Percentiles rank a stretch among this genome's conserved stretches.
Evolutionary conservation across 305 asterid genomes (phyloP).

Genomic region (Galium porrigens): DNA sequence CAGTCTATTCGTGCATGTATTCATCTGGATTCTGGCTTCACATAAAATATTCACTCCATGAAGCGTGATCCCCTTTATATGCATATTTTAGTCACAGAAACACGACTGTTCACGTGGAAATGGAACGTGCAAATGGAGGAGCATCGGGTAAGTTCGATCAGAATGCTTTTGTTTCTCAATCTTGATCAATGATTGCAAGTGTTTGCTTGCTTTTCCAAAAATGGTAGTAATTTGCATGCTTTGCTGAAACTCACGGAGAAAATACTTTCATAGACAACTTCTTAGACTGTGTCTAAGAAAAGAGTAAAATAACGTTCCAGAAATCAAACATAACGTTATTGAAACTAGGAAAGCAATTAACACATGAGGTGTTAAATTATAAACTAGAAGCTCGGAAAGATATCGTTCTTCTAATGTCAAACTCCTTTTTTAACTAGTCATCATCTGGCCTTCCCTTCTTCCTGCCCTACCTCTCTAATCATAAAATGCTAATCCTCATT

Average conservation of each 20-base stretch:
- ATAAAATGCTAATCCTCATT: conserved; percentile 14
- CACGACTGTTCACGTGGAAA: not conserved
- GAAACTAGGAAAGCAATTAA: not conserved
- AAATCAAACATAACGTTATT: not conserved
- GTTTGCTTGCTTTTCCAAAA: not conserved
- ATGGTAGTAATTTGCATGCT: not conserved
- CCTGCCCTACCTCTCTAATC: conserved; percentile 14
- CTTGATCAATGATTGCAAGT: not conserved
- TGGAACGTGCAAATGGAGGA: not conserved
- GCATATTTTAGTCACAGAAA: not conserved
- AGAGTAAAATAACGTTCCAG: not conserved
- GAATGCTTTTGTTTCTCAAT: not conserved
- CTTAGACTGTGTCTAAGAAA: not conserved
- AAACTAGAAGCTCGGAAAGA: not conserved
- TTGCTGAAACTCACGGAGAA: not conserved
- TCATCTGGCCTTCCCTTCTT: not conserved
- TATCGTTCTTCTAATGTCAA: not conserved
- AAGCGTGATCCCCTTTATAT: too few relatives aligned
- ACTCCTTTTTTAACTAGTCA: conserved; percentile 11
- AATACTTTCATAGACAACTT: not conserved
- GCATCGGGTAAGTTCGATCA: too few relatives aligned
- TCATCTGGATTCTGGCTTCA: not conserved
- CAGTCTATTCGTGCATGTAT: not conserved
- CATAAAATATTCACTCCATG: too few relatives aligned
- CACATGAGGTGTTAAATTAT: not conserved